A percentile compares a stretch with the other conserved stretches of the same genome.
Conservation (phyloP, 169 alveolate species). For the Plasmodium knowlesi region DNA sequence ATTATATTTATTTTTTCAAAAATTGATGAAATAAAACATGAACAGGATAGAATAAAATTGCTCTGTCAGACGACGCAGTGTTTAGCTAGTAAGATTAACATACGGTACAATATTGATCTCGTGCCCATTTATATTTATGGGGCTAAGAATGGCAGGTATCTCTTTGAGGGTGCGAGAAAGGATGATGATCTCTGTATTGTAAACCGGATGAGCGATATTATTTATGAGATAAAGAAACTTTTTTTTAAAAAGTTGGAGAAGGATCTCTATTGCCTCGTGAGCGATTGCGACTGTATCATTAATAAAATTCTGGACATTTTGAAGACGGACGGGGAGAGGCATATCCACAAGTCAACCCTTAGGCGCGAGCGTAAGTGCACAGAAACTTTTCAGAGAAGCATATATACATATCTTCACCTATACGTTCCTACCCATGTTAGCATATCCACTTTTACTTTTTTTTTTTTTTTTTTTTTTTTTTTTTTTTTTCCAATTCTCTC, state of each 20-base stretch:
- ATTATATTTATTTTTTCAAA: slow-evolving; percentile 78
- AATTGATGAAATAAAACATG: slow-evolving; percentile 80
- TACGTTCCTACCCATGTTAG: too few species aligned
- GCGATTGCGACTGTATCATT: slow-evolving; percentile 45
- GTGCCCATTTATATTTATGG: slow-evolving; percentile 76
- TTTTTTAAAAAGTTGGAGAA: slow-evolving; percentile 54
- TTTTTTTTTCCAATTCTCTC: not conserved
- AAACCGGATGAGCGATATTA: slow-evolving; percentile 44
- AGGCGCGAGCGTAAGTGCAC: slow-evolving; percentile 35
- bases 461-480: not conserved
- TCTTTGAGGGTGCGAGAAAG: slow-evolving; percentile 22
- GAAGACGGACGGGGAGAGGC: slow-evolving; percentile 48
- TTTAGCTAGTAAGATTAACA: slow-evolving; percentile 66
- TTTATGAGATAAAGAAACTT: slow-evolving; percentile 48
- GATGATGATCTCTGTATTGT: slow-evolving; percentile 43
- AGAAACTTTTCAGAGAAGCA: not conserved
- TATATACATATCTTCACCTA: not conserved
- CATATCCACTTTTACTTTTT: not conserved
- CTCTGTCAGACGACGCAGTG: slow-evolving; percentile 80
- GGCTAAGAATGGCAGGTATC: slow-evolving; percentile 76
- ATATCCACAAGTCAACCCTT: slow-evolving; percentile 30
- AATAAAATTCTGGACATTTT: slow-evolving; percentile 38
- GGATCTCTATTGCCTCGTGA: slow-evolving; percentile 42
- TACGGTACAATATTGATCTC: slow-evolving; percentile 74
- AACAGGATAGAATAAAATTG: slow-evolving; percentile 78